Base-by-base conservation (phyloP, 768 basidiomycete species). In the Postia placenta region DNA sequence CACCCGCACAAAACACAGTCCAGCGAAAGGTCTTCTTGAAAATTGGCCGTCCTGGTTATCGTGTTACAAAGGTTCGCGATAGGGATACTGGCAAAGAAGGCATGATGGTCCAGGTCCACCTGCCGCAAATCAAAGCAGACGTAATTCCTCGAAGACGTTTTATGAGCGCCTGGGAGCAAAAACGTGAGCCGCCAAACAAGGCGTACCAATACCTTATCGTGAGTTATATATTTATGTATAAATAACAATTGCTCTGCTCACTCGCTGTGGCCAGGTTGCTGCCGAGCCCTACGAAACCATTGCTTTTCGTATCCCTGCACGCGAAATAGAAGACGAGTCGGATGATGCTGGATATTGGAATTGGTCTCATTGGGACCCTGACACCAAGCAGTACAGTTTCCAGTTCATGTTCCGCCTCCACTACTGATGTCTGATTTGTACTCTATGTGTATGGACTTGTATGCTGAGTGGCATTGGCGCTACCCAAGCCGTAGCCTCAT, bases 261-360 rank as follows among this genome's bases (percentile, higher is more conserved):
- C n/a, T 23, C 28, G 14, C 20, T 43, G 30, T 40, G 2, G 20
- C 24, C 49, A 97, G 95, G 91, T 98, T 52, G 96, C 95, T 15
- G 93, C 96, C n/a, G 96, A 98, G 60, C 94, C 95, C 4, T 99
- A 98, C 63, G 96, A 99, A 69, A 97, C 94, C 3, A 92, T 99
- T 57, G 92, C 93, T n/a, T 98, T 98, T 75, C 90, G 94, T 15
- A 92, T 99, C 61, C 96, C 95, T 40, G 89, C 96, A 22, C 82
- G 91, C 44, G 94, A 98, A 68, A 94, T 99, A 52, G 94, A 98
- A 67, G 92, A 95, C 59, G 92, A 92, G 61, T 80, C 88, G 40
- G 86, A 92, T 52, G 92, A 94, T 58, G 87, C 86, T 24, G 85
- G 85, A 14, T 89, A 85, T 56, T 92, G 88, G 87, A 91, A 90